Conservation (phyloP, 495 filamentous ascomycete genomes). For the Cercophora scortea region DNA sequence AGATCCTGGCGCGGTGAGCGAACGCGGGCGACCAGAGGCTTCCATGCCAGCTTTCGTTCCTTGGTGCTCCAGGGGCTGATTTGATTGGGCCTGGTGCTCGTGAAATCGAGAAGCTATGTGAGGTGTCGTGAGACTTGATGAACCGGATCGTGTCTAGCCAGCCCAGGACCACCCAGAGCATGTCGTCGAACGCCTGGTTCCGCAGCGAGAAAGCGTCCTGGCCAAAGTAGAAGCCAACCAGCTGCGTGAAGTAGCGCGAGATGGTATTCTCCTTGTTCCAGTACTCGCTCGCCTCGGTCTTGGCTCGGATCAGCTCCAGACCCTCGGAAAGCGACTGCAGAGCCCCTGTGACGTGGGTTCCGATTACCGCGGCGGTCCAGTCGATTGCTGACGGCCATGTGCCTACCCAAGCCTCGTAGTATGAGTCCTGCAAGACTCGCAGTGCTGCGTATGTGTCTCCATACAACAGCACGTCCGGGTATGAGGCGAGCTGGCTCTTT, state of each 20-base stretch:
- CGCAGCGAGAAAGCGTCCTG: constrained; percentile 72
- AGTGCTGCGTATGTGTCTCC: constrained; percentile 51
- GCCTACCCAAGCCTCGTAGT: constrained; percentile 69
- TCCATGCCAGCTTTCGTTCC: constrained; percentile 57
- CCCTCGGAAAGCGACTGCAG: constrained; percentile 53
- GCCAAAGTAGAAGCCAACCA: constrained; percentile 73
- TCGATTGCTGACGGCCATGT: constrained; percentile 85
- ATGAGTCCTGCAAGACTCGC: constrained; percentile 65
- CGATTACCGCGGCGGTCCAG: constrained; percentile 87
- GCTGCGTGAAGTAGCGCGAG: constrained; percentile 74
- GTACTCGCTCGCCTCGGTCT: constrained; percentile 21
- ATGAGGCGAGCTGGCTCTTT: too few species aligned
- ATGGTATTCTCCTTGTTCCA: constrained; percentile 61
- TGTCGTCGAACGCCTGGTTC: constrained; percentile 86
- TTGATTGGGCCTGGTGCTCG: neutral
- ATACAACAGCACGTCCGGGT: constrained; percentile 20
- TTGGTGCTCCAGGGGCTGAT: constrained; percentile 1
- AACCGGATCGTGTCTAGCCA: constrained; percentile 84
- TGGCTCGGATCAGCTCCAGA: constrained; percentile 12
- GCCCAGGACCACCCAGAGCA: constrained; percentile 91
- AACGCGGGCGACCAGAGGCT: constrained; percentile 68
- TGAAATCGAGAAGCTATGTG: constrained; percentile 2
- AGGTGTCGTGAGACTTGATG: constrained; percentile 33
- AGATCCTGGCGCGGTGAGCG: constrained; percentile 78
- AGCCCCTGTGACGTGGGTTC: constrained; percentile 67